These are phyloP conservation scores for Carex sylvatica DNA, from an alignment of 202 grass and related monocot genomes.

Conservation along the genomic window DNA sequence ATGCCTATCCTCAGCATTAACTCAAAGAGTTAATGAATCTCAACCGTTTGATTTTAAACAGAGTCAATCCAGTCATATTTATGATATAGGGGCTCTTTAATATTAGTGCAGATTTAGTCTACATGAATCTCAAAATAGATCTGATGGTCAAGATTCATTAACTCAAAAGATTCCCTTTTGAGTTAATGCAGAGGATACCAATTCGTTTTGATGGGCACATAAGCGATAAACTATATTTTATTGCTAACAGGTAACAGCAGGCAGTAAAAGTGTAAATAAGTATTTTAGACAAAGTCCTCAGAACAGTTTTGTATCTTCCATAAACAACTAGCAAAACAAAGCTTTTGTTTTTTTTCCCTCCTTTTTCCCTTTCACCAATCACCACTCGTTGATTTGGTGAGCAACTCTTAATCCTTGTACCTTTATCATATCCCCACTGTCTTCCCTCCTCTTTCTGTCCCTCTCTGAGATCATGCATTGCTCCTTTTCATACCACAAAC, in stretches of 20 bases:
- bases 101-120: too few species aligned
- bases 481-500: conserved; percentile 15
- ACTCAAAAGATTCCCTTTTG: too few species aligned
- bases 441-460: neutral
- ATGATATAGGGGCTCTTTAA: too few species aligned
- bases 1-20: too few species aligned
- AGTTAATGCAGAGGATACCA: too few species aligned
- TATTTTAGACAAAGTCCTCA: neutral
- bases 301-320: neutral
- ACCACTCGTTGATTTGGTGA: conserved; percentile 20
- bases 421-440: conserved; percentile 1
- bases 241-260: neutral
- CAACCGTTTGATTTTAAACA: too few species aligned
- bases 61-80: too few species aligned
- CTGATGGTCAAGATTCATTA: too few species aligned
- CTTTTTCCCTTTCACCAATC: neutral
- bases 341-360: conserved; percentile 16
- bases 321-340: neutral
- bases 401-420: conserved; percentile 10
- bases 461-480: conserved; percentile 30
- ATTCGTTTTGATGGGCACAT: too few species aligned
- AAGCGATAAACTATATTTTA: too few species aligned
- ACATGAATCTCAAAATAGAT: too few species aligned
- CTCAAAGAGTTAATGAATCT: too few species aligned
- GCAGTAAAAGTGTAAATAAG: neutral